A percentile compares a stretch with the other conserved stretches of the same genome.
phyloP scores from a whole-genome alignment of 208 protist species.

The Perkinsela sp. region DNA sequence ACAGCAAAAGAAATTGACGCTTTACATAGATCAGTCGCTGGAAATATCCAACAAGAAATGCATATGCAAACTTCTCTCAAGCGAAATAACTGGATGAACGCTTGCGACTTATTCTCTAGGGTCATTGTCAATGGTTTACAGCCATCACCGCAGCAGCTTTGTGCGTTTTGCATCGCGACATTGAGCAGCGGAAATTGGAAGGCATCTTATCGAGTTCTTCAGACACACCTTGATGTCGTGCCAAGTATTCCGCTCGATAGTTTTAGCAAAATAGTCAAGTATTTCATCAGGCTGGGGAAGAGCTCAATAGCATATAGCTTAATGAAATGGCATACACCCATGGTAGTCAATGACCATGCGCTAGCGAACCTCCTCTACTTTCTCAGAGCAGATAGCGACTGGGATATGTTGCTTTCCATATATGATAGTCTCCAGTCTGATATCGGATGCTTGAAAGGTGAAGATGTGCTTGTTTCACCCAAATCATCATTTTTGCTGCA shows the following conservation, averaged over 20 bases:
- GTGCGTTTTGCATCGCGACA: neutral
- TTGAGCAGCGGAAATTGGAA: neutral
- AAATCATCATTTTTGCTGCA: neutral
- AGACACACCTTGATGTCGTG: neutral
- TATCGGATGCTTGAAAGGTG: neutral
- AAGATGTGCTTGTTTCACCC: neutral
- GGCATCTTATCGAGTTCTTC: neutral
- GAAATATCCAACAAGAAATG: neutral
- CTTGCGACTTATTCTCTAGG: neutral
- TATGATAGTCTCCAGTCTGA: neutral
- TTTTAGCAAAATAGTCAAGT: neutral
- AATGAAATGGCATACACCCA: neutral
- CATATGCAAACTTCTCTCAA: neutral
- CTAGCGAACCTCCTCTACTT: neutral
- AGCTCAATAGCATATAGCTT: neutral
- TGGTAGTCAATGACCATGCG: neutral
- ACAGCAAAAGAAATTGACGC: neutral
- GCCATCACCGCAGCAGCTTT: neutral
- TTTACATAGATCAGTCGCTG: neutral
- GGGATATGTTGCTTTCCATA: neutral
- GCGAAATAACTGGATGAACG: neutral
- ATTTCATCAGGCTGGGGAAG: neutral
- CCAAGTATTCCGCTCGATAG: neutral
- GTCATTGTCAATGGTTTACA: neutral
- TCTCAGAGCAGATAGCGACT: neutral